Percentiles rank a stretch among this genome's conserved stretches.
phyloP scores from a whole-genome alignment of 1,139 yeast genomes.

The Pichia sp. region DNA sequence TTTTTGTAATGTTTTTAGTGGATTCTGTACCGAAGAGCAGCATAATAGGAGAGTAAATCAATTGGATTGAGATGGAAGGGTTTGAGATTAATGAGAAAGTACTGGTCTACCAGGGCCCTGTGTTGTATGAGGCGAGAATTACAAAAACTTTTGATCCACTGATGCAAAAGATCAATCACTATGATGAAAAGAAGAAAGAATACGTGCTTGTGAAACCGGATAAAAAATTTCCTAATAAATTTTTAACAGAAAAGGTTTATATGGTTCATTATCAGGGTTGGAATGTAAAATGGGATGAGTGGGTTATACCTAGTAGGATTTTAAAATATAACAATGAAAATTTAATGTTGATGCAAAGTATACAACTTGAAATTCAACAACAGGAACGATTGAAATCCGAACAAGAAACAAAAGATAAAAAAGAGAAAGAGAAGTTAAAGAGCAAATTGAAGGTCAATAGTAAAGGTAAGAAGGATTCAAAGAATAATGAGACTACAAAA shows the following conservation, averaged over 20 bases:
- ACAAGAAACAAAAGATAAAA: slow-evolving; percentile 7
- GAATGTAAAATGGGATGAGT: slow-evolving; percentile 96
- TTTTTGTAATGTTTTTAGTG: background rate
- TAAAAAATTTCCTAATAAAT: slow-evolving; percentile 43
- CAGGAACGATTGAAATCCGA: slow-evolving; percentile 6
- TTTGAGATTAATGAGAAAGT: slow-evolving; percentile 17
- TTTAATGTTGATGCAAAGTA: slow-evolving; percentile 53
- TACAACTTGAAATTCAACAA: slow-evolving; percentile 43
- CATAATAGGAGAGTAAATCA: background rate
- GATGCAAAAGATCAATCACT: slow-evolving; percentile 34
- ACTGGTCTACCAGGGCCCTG: slow-evolving; percentile 85
- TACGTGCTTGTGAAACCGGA: slow-evolving; percentile 18
- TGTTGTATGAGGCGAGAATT: slow-evolving; percentile 83
- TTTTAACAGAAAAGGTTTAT: slow-evolving; percentile 39
- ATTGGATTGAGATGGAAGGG: background rate
- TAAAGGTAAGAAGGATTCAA: background rate
- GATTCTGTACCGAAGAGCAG: too few species aligned
- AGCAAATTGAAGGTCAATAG: background rate
- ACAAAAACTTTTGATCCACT: slow-evolving; percentile 56
- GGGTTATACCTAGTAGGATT: slow-evolving; percentile 73
- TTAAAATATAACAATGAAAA: slow-evolving; percentile 67
- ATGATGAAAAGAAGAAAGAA: slow-evolving; percentile 31
- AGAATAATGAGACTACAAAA: background rate
- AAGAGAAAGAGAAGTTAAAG: background rate
- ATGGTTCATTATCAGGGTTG: slow-evolving; percentile 90